A percentile compares a stretch with the other conserved stretches of the same genome.
These are phyloP conservation scores for Aspergillus sp. DNA, from an alignment of 2,329 filamentous ascomycete genomes.

Conservation along the genomic window DNA sequence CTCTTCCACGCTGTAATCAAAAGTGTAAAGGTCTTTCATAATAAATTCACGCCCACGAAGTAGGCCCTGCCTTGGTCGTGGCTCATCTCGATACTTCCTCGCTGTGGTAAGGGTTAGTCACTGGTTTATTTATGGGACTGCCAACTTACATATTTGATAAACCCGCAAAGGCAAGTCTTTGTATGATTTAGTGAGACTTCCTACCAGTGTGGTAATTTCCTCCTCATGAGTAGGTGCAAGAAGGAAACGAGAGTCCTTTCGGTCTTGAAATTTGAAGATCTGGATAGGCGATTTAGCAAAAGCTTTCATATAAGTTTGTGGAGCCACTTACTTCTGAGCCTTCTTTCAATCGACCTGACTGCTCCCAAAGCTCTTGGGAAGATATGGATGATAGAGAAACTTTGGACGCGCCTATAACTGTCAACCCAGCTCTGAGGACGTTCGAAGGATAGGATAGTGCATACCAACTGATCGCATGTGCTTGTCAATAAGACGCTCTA, in stretches of 20 bases:
- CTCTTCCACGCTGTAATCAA: slow-evolving; percentile 64
- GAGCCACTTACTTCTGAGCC: slow-evolving; percentile 62
- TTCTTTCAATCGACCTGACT: slow-evolving; percentile 72
- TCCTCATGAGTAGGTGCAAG: slow-evolving; percentile 94
- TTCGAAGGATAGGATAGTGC: slow-evolving; percentile 1
- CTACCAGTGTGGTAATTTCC: slow-evolving; percentile 82
- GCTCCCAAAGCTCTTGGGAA: slow-evolving; percentile 76
- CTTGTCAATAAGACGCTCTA: slow-evolving; percentile 79
- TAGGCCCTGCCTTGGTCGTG: slow-evolving; percentile 80
- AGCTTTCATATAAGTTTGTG: background rate
- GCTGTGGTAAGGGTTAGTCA: slow-evolving; percentile 42
- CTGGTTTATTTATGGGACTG: background rate
- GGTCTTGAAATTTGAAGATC: slow-evolving; percentile 76
- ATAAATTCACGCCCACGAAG: slow-evolving; percentile 85
- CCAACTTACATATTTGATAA: slow-evolving; percentile 76
- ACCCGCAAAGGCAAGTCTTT: slow-evolving; percentile 79
- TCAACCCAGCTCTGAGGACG: background rate
- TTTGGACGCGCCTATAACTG: slow-evolving; percentile 65
- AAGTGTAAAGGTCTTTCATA: slow-evolving; percentile 99
- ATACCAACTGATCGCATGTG: slow-evolving; percentile 75
- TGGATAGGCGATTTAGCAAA: slow-evolving; percentile 32
- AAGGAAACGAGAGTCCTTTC: slow-evolving; percentile 69
- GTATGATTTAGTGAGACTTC: slow-evolving; percentile 70
- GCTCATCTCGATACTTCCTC: slow-evolving; percentile 91
- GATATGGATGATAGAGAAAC: slow-evolving; percentile 80